phyloP scores from a whole-genome alignment of 805 yeast species.

The Scheffersomyces lignosus region DNA sequence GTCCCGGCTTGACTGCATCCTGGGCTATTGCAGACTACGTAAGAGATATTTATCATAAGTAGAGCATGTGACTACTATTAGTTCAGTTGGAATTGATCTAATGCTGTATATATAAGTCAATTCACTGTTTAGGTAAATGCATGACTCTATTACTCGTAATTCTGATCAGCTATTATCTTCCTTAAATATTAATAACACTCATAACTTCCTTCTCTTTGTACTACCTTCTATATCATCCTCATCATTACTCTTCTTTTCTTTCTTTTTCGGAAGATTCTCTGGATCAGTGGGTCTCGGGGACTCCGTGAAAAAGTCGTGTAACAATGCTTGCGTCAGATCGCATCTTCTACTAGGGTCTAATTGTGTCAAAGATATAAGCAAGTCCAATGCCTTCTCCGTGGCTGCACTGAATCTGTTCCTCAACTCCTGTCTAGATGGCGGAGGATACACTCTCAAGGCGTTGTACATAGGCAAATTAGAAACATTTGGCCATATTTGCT shows the following conservation, averaged over 20 bases:
- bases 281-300: conserved; percentile 75
- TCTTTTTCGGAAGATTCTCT: conserved; percentile 54
- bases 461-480: conserved; percentile 75
- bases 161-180: too few relatives aligned
- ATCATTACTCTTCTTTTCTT: conserved; percentile 17
- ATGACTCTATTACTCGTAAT: too few relatives aligned
- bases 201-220: conserved; percentile 20
- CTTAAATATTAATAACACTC: not conserved
- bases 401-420: conserved; percentile 88
- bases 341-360: conserved; percentile 79
- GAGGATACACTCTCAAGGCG: conserved; percentile 73
- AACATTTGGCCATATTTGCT: conserved; percentile 87
- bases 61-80: too few relatives aligned
- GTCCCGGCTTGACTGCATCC: conserved; percentile 85
- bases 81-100: too few relatives aligned
- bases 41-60: conserved; percentile 23
- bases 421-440: conserved; percentile 77
- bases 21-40: conserved; percentile 84
- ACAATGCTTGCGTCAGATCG: conserved; percentile 61
- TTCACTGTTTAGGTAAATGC: too few relatives aligned
- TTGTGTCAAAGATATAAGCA: conserved; percentile 68
- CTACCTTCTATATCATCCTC: conserved; percentile 14
- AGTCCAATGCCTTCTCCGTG: conserved; percentile 75
- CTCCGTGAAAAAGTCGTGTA: conserved; percentile 69
- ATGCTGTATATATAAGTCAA: too few relatives aligned